Evolutionary conservation across 805 yeast species (phyloP), one percentile per base, ranked within the genome.

Genomic region (Teunomyces barrocoloradensis): DNA sequence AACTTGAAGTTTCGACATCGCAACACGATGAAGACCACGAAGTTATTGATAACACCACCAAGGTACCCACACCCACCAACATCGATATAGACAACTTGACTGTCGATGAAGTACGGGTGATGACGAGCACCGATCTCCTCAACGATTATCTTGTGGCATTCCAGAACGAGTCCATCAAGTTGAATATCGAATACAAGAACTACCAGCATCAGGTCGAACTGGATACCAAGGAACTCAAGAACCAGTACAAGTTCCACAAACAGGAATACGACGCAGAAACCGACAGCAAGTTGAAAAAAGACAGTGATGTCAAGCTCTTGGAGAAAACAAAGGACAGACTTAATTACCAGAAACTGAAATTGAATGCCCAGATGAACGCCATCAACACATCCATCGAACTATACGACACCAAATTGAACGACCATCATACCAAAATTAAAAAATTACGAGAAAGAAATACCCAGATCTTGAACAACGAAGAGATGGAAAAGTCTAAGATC

Each of bases 221-320:
- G 6, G 67, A 64, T 29, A 41, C 48, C n/a, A 40, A 23, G 6
- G 48, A 45, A 12, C 49, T 66, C 30, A 55, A 54, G 53, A 46
- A 71, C 53, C 55, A 71, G 61, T 47, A 55, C 40, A 59, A 67
- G 37, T 50, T 57, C n/a, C 58, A 64, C 48, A 71, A 64, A 29
- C 62, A 64, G 29, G 79, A 76, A 46, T 56, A 64, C 37, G 71
- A 66, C 35, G 68, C 64, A 20, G 74, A 65, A 41, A 53, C 64
- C 12, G 74, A 68, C 32, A 47, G 43, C 42, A 61, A 63, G 38
- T 47, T 55, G 18, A 61, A 59, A 40, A 56, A 63, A 37, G 74
- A 70, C 33, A 51, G 50, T 47, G 65, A 59, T 45, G 64, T 71
- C 20, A 68, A 63, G 51, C 58, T 61, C 17, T 57, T 67, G 50